Evolutionary conservation across 352 stramenopile species (phyloP), one percentile per base, ranked within the genome.

Genomic region (Ochromonadaceae sp.): DNA sequence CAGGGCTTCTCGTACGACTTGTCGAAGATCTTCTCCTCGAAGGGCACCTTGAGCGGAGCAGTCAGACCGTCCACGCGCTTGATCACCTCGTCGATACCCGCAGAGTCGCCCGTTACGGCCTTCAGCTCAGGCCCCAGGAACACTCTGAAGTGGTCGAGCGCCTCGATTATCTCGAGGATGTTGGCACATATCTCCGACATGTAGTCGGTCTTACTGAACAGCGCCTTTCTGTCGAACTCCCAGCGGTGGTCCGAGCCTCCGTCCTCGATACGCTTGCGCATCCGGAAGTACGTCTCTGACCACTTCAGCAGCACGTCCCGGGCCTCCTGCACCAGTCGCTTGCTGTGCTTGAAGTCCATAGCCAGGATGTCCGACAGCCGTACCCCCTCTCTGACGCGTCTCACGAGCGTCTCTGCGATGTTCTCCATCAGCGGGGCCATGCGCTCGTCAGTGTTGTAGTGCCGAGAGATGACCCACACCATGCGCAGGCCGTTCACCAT

Each of bases 401-500:
- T 22, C 17, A 42, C 32, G 25, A 63, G 31, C 9, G 55, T 63
- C 10, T 63, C 86, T 0, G 85, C 90, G 47, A 97, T 95, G 5
- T 87, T 78, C 72, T 95, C 87, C 87, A 97, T 95, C 12, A 97
- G 76, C 14, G 87, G 87, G 40, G 94, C 82, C 85, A 97, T 95
- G 2, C 88, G 78, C 62, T 96, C 86, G 55, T 97, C 90, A n/a
- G 85, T 96, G 67, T 97, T 97, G 76, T 95, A 97, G 66, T 97
- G 88, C 0, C 90, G 74, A 26, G 88, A 96, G 49, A 97, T 95
- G 67, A 95, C 94, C 90, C 90, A 97, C 12, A 97, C 87, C 88
- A 96, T 96, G 1, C 85, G 82, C 43, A 97, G 91, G 0, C 86
- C 86, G 61, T 93, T 95, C 82, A 97, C 92, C 88, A 97, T 95